Evolutionary conservation across 352 stramenopile species (phyloP).

Genomic region (Phytophthora parvispora): DNA sequence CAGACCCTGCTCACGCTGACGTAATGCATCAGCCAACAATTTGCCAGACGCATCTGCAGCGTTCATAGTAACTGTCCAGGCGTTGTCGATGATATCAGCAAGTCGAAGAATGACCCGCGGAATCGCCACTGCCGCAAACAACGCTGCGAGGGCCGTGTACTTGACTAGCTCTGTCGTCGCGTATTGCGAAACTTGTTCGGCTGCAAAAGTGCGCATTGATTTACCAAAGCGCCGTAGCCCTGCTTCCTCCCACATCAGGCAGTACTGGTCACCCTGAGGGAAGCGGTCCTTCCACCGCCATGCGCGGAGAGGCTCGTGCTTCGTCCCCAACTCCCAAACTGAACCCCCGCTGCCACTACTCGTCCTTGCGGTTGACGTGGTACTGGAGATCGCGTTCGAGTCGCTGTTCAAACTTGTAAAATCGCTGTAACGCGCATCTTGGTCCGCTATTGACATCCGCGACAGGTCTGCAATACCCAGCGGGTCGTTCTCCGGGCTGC

Average conservation of each 20-base stretch:
- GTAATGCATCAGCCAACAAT: conserved; percentile 76
- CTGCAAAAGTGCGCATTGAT: conserved; percentile 84
- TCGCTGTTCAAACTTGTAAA: conserved; percentile 46
- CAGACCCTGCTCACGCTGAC: conserved; percentile 74
- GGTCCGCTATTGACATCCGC: conserved; percentile 30
- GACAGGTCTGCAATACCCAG: conserved; percentile 50
- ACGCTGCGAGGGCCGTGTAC: conserved; percentile 74
- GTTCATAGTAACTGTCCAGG: conserved; percentile 89
- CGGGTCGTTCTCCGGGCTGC: conserved; percentile 52
- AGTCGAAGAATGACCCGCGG: conserved; percentile 76
- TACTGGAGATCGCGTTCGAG: conserved; percentile 44
- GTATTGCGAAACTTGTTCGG: conserved; percentile 72
- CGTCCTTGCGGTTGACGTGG: not conserved
- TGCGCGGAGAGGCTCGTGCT: conserved; percentile 56
- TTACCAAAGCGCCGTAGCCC: conserved; percentile 79
- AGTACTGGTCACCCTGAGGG: conserved; percentile 86
- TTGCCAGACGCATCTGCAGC: conserved; percentile 76
- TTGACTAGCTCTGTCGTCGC: conserved; percentile 82
- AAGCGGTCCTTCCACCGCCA: conserved; percentile 91
- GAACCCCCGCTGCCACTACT: conserved; percentile 17
- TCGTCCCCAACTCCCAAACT: conserved; percentile 40
- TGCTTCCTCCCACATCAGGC: conserved; percentile 82
- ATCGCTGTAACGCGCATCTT: conserved; percentile 37
- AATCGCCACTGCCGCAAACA: conserved; percentile 82
- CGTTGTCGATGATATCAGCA: conserved; percentile 87